These are phyloP conservation scores for Tuber umbilicatum DNA, from an alignment of 495 filamentous ascomycete genomes.

Conservation along the genomic window DNA sequence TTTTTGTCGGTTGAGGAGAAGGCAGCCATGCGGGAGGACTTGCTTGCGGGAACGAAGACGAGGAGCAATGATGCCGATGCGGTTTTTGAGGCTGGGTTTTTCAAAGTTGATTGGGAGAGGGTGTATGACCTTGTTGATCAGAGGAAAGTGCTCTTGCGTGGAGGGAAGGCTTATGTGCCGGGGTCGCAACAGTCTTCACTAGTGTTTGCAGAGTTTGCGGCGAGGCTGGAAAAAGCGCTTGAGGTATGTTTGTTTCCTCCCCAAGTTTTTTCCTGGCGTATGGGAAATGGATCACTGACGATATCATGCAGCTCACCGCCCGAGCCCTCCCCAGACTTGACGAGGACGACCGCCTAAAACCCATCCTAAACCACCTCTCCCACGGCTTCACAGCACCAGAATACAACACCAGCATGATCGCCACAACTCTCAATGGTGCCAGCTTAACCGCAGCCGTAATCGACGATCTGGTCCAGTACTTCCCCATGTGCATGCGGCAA, in stretches of 20 bases:
- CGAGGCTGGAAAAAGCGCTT: slow-evolving; percentile 66
- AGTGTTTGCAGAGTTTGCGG: slow-evolving; percentile 78
- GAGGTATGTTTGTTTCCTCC: slow-evolving; percentile 53
- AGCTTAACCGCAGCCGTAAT: slow-evolving; percentile 71
- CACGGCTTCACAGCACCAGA: slow-evolving; percentile 91
- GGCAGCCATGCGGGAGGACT: slow-evolving; percentile 49
- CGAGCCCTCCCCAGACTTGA: slow-evolving; percentile 86
- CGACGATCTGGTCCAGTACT: slow-evolving; percentile 74
- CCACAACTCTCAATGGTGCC: slow-evolving; percentile 53
- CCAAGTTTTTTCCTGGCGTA: neutral
- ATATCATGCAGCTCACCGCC: slow-evolving; percentile 60
- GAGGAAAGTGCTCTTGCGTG: slow-evolving; percentile 66
- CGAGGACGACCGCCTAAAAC: slow-evolving; percentile 90
- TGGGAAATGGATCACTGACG: slow-evolving; percentile 26
- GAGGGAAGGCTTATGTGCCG: slow-evolving; percentile 87
- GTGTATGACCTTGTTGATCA: slow-evolving; percentile 85
- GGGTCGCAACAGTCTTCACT: slow-evolving; percentile 76
- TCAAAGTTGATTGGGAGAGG: slow-evolving; percentile 89
- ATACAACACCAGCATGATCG: slow-evolving; percentile 58
- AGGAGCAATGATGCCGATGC: slow-evolving; percentile 43
- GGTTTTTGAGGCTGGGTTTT: slow-evolving; percentile 66
- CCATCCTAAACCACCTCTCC: slow-evolving; percentile 85
- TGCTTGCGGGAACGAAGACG: slow-evolving; percentile 51
- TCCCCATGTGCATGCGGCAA: slow-evolving; percentile 91
- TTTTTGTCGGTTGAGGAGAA: slow-evolving; percentile 70